phyloP scores from a whole-genome alignment of 345 rosid species.

The Clarkia xantiana region DNA sequence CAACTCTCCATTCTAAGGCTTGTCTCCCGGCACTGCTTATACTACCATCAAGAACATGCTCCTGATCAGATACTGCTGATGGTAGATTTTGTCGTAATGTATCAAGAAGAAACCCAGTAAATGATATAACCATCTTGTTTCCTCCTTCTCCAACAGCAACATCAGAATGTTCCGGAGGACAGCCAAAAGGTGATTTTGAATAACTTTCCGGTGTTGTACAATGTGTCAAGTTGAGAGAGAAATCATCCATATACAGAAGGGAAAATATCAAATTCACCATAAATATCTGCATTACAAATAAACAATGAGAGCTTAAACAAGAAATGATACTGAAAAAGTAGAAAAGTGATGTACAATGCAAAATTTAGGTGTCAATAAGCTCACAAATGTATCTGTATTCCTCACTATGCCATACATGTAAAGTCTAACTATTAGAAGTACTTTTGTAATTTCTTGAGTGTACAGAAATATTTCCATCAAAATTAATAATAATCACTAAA shows the following conservation, averaged over 20 bases:
- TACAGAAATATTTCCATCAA: too few species aligned
- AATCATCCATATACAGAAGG: conserved; percentile 73
- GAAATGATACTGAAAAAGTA: conserved; percentile 7
- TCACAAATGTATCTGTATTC: too few species aligned
- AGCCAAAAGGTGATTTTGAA: conserved; percentile 24
- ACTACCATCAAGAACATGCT: conserved; percentile 37
- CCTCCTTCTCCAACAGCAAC: conserved; percentile 40
- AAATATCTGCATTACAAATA: conserved; percentile 50
- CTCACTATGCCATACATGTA: too few species aligned
- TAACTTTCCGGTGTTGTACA: conserved; percentile 37
- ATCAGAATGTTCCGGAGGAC: conserved; percentile 33
- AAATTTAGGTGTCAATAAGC: too few species aligned
- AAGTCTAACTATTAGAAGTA: too few species aligned
- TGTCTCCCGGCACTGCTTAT: conserved; percentile 40
- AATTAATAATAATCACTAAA: too few species aligned
- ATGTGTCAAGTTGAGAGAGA: conserved; percentile 46
- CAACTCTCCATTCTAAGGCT: conserved; percentile 89
- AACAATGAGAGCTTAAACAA: conserved; percentile 8
- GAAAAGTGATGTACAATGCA: too few species aligned
- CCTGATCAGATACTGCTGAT: conserved; percentile 32
- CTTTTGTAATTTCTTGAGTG: too few species aligned
- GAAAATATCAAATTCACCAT: conserved; percentile 83
- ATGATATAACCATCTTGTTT: conserved; percentile 56
- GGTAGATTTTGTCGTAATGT: conserved; percentile 60
- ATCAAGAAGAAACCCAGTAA: conserved; percentile 59